These are phyloP conservation scores for Phytophthora idaei DNA, from an alignment of 352 stramenopile species.

Conservation along the genomic window DNA sequence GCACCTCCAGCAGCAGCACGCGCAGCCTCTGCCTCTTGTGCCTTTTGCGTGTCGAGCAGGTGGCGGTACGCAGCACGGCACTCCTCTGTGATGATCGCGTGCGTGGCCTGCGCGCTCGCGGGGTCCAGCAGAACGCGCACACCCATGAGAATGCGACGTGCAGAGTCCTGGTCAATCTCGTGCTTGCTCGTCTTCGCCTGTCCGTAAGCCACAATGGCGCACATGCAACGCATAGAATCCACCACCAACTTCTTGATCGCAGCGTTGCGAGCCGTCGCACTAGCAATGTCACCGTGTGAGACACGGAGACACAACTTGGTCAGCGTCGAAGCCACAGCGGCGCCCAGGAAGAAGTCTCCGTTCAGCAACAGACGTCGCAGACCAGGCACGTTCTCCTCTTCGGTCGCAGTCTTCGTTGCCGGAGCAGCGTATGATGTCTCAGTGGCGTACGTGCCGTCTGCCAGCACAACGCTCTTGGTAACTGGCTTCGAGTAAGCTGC, in stretches of 20 bases:
- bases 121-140: conserved; percentile 95
- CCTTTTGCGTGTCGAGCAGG: conserved; percentile 79
- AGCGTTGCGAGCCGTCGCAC: conserved; percentile 48
- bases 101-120: conserved; percentile 59
- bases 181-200: conserved; percentile 80
- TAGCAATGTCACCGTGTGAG: conserved; percentile 56
- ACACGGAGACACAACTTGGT: conserved; percentile 97
- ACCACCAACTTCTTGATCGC: conserved; percentile 75
- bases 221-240: conserved; percentile 77
- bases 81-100: conserved; percentile 82
- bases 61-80: conserved; percentile 80
- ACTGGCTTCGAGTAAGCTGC: conserved; percentile 89
- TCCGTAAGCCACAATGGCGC: conserved; percentile 73
- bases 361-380: conserved; percentile 91
- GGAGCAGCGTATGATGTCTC: conserved; percentile 92
- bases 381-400: conserved; percentile 70
- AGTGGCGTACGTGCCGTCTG: conserved; percentile 99
- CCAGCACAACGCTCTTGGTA: conserved; percentile 98
- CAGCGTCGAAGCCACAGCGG: conserved; percentile 91
- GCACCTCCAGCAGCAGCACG: conserved; percentile 41
- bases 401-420: conserved; percentile 44
- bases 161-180: conserved; percentile 94
- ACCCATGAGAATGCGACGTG: conserved; percentile 95
- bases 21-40: conserved; percentile 62
- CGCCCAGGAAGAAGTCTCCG: conserved; percentile 97